Conservation (phyloP, 1,284 basidiomycete genomes). For the Cryptococcus sp. region DNA sequence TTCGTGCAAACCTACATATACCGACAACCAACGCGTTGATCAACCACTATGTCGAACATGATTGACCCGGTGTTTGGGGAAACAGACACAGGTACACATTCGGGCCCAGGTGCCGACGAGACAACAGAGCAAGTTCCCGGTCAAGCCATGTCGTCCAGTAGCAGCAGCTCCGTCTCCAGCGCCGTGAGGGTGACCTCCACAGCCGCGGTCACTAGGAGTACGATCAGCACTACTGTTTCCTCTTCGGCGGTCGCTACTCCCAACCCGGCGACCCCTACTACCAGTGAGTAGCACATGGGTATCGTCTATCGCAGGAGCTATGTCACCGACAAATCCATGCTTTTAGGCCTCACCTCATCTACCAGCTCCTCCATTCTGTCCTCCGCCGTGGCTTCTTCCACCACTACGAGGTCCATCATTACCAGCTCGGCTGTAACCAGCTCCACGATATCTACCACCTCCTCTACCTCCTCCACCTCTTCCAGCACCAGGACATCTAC, state of each 20-base stretch:
- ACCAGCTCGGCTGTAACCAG: neutral
- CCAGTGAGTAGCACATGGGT: neutral
- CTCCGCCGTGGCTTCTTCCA: neutral
- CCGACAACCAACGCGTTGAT: neutral
- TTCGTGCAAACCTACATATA: too few relatives aligned
- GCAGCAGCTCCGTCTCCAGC: neutral
- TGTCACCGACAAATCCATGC: too few relatives aligned
- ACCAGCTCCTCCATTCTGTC: neutral
- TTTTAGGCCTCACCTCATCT: neutral
- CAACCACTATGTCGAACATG: conserved; percentile 2
- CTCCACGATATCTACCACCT: conserved; percentile 1
- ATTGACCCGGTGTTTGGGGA: conserved; percentile 3
- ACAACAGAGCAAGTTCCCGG: neutral
- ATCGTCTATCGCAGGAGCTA: too few relatives aligned
- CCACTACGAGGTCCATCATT: neutral
- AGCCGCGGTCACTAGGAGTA: neutral
- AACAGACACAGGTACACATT: neutral
- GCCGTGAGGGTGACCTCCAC: neutral
- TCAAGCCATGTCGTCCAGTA: neutral
- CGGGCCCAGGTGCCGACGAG: neutral
- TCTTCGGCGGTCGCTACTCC: neutral
- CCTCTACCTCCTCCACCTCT: neutral
- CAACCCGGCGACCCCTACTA: conserved; percentile 12
- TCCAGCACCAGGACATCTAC: neutral
- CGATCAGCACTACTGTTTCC: neutral